Conservation (phyloP, 306 rosid species). For the Rosa lucieae region DNA sequence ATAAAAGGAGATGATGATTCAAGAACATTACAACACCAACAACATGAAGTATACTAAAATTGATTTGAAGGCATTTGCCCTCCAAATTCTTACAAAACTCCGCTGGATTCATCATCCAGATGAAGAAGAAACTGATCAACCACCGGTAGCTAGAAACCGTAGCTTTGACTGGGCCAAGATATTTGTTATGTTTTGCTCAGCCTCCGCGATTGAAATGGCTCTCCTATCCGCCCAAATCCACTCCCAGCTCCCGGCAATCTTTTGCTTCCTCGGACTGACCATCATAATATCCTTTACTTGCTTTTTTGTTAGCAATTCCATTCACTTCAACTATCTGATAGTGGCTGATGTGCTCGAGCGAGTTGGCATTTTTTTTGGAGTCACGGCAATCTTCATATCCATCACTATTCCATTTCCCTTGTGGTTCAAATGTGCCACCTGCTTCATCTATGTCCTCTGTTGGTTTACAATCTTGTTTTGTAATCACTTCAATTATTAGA, state of each 20-base stretch:
- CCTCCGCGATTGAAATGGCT: slow-evolving; percentile 1
- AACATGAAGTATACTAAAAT: background rate
- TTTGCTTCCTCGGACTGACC: background rate
- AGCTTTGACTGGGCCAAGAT: background rate
- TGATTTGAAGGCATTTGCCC: background rate
- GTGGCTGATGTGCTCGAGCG: background rate
- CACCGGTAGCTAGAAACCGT: background rate
- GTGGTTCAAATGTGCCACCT: background rate
- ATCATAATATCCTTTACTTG: background rate
- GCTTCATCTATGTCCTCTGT: background rate
- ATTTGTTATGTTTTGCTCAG: background rate
- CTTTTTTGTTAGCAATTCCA: slow-evolving; percentile 1
- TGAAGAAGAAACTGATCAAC: background rate
- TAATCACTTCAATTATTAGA: background rate
- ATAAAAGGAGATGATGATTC: background rate
- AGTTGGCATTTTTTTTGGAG: slow-evolving; percentile 14
- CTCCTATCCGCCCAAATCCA: background rate
- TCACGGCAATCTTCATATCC: slow-evolving; percentile 14
- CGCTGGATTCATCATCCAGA: background rate
- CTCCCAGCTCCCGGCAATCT: background rate
- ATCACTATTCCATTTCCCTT: slow-evolving; percentile 10
- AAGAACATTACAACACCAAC: background rate
- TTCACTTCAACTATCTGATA: background rate
- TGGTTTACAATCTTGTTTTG: background rate
- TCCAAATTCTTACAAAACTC: background rate